Evolutionary conservation across 2,329 filamentous ascomycete species (phyloP).

Genomic region (Scopulariopsis brevicaulis): DNA sequence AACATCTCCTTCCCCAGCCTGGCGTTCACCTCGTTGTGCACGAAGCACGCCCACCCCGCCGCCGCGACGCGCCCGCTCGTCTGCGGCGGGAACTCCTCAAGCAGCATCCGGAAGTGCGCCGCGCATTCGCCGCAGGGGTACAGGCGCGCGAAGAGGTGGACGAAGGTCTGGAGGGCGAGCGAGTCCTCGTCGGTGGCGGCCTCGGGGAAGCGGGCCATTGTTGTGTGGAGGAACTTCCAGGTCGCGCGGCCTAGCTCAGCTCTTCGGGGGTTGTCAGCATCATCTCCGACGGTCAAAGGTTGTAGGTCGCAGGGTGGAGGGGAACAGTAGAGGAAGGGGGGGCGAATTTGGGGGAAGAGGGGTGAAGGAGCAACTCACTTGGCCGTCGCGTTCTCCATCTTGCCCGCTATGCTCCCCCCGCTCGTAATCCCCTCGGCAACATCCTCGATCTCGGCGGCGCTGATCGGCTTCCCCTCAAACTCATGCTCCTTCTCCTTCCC

Average conservation of each 20-base stretch:
- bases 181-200: slow-evolving; percentile 51
- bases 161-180: slow-evolving; percentile 50
- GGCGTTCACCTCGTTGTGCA: slow-evolving; percentile 58
- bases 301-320: not conserved
- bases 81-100: slow-evolving; percentile 54
- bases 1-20: slow-evolving; percentile 49
- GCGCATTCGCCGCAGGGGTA: slow-evolving; percentile 64
- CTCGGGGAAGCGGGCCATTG: slow-evolving; percentile 59
- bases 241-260: slow-evolving; percentile 56
- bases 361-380: slow-evolving; percentile 40
- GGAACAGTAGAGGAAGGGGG: not conserved
- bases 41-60: slow-evolving; percentile 56
- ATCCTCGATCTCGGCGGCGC: slow-evolving; percentile 20
- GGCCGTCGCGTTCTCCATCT: slow-evolving; percentile 70
- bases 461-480: slow-evolving; percentile 12
- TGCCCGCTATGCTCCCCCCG: slow-evolving; percentile 66
- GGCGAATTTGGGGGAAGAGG: not conserved
- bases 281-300: slow-evolving; percentile 4
- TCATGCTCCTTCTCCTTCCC: slow-evolving; percentile 1
- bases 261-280: slow-evolving; percentile 18
- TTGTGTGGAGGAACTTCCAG: slow-evolving; percentile 62
- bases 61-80: slow-evolving; percentile 51
- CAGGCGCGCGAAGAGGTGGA: slow-evolving; percentile 55
- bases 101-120: slow-evolving; percentile 51
- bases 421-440: slow-evolving; percentile 40